Evolutionary conservation across 2,329 filamentous ascomycete genomes (phyloP), one percentile per base, ranked within the genome.

Genomic region (Microthyrium microscopicum): DNA sequence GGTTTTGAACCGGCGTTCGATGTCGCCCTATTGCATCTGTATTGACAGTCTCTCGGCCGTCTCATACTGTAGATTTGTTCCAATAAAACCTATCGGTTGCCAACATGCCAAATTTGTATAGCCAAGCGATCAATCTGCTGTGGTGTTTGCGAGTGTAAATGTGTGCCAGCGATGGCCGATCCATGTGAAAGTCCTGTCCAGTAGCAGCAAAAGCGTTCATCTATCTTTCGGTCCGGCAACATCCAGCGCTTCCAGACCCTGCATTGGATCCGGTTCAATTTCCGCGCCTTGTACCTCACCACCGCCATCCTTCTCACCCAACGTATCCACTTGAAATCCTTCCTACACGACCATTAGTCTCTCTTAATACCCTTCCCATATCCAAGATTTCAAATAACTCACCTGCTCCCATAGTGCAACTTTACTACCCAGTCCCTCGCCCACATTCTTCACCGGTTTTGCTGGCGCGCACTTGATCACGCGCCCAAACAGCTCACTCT

Each of bases 331-430:
- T 27, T 95, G 60, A 73, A 89, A 98, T 26, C 80, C 80, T 62
- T 98, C 91, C 87, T 95, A 45, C 36, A 35, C 38, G 41, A 45
- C n/a, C 25, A 29, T 44, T 25, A 24, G 12, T 8, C 13, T 21
- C 11, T 5, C 7, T 36, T 25, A 30, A 19, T n/a, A n/a, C n/a
- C n/a, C n/a, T n/a, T n/a, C n/a, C n/a, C n/a, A n/a, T n/a, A n/a
- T n/a, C n/a, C 9, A 9, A 46, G 40, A 18, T n/a, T 27, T n/a
- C 31, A 33, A 20, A 20, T 34, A 17, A 55, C 69, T 32, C 57
- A 93, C 89, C 75, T 95, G 87, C 55, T 94, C 82, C 91, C 89
- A 98, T 30, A 98, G 66, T 20, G 89, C 91, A 28, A 78, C 93
- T 57, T 84, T 91, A 61, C 83, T 92, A 17, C 87, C 85, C 28